Percentiles rank a stretch among this genome's conserved stretches.
phyloP scores from a whole-genome alignment of 2,329 filamentous ascomycete genomes.

The Harringtonia lauricola region DNA sequence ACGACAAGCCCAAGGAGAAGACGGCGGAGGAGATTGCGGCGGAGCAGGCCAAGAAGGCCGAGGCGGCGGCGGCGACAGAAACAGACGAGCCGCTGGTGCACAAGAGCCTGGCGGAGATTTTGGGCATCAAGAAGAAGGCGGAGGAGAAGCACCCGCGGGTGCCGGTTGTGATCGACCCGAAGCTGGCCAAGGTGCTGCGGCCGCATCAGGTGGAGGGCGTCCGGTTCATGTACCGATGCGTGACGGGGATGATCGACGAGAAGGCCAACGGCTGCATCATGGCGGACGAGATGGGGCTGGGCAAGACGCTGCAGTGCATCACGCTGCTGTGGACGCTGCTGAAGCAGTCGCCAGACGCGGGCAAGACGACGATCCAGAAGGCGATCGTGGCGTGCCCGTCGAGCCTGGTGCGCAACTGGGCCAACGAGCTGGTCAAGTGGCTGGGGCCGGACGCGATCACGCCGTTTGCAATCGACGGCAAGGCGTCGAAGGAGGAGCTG shows the following conservation, averaged over 20 bases:
- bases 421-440: conserved; percentile 95
- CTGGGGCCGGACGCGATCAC: conserved; percentile 82
- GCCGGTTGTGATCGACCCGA: conserved; percentile 94
- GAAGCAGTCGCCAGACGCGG: conserved; percentile 93
- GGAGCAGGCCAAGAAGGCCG: conserved; percentile 23
- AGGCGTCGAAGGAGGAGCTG: conserved; percentile 88
- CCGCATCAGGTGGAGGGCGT: conserved; percentile 98
- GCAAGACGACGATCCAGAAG: conserved; percentile 87
- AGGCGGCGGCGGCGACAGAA: conserved; percentile 25
- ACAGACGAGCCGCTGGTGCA: conserved; percentile 76
- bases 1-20: conserved; percentile 57
- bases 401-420: conserved; percentile 95
- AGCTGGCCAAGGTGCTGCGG: conserved; percentile 75
- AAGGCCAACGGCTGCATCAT: conserved; percentile 97
- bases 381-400: conserved; percentile 95
- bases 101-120: conserved; percentile 88
- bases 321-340: conserved; percentile 91
- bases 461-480: conserved; percentile 94
- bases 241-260: conserved; percentile 88
- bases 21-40: conserved; percentile 20
- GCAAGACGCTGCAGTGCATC: conserved; percentile 96
- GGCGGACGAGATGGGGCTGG: conserved; percentile 98
- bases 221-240: conserved; percentile 91
- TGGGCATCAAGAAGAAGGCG: conserved; percentile 89
- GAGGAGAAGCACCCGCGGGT: conserved; percentile 70